Percentiles rank a stretch among this genome's conserved stretches.
phyloP scores from a whole-genome alignment of 2,329 filamentous ascomycete species.

The Arthrobotrys sinensis region DNA sequence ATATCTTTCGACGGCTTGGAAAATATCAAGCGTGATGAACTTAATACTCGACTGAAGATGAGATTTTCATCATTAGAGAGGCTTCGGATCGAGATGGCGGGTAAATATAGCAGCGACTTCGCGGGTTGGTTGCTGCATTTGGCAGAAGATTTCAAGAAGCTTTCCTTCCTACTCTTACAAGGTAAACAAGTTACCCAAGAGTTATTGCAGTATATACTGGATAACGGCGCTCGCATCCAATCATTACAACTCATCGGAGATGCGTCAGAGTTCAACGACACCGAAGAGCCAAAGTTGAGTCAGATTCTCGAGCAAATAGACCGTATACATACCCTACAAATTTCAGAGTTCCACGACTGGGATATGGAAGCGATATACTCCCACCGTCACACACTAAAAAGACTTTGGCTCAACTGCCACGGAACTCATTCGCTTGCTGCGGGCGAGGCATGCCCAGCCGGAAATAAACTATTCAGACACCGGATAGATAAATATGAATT shows the following conservation, averaged over 20 bases:
- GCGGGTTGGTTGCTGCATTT: background rate
- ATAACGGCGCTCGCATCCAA: background rate
- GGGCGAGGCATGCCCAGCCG: background rate
- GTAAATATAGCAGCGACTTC: background rate
- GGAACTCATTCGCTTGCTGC: background rate
- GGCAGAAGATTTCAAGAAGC: background rate
- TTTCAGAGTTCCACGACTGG: background rate
- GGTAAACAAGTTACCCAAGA: background rate
- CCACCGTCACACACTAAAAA: slow-evolving; percentile 31
- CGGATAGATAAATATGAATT: background rate
- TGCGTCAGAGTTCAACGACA: background rate
- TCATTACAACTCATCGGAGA: background rate
- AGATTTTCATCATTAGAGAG: background rate
- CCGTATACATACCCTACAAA: slow-evolving; percentile 1
- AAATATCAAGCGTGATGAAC: background rate
- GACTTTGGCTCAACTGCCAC: slow-evolving; percentile 37
- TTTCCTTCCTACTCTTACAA: background rate
- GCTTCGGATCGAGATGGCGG: background rate
- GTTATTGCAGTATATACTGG: background rate
- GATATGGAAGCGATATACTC: slow-evolving; percentile 12
- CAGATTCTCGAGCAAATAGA: background rate
- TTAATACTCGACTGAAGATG: background rate
- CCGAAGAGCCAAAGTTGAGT: background rate
- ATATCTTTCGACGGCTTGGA: background rate
- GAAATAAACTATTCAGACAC: background rate